These are phyloP conservation scores for Podila verticillata DNA, from an alignment of 192 early-diverging fungal genomes.

Conservation along the genomic window DNA sequence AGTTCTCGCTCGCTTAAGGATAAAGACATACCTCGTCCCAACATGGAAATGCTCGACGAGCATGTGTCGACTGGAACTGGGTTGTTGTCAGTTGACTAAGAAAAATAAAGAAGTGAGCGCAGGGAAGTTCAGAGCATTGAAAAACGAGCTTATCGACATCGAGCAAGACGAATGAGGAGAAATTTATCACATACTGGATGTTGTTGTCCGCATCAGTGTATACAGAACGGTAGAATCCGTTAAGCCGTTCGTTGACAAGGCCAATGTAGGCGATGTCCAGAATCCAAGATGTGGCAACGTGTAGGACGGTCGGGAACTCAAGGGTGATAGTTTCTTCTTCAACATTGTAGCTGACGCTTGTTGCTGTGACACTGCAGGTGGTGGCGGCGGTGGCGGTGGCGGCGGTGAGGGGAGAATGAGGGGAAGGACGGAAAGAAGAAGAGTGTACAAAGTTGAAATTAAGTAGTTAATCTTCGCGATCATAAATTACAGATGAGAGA, in stretches of 20 bases:
- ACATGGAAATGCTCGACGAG: conserved; percentile 91
- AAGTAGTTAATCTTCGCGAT: not conserved
- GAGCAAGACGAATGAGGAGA: not conserved
- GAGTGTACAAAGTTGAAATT: not conserved
- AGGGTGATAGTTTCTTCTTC: conserved; percentile 53
- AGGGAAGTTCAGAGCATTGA: not conserved
- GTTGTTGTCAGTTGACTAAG: conserved; percentile 86
- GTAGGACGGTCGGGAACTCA: conserved; percentile 61
- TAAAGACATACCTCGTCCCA: conserved; percentile 80
- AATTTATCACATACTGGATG: conserved; percentile 49
- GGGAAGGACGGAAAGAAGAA: no score
- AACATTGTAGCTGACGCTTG: conserved; percentile 50
- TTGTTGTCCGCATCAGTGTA: conserved; percentile 73
- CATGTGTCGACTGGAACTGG: conserved; percentile 95
- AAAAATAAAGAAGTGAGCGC: not conserved
- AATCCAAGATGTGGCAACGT: conserved; percentile 56
- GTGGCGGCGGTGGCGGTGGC: not conserved
- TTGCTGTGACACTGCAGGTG: conserved; percentile 32
- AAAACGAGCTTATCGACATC: not conserved
- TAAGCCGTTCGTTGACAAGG: conserved; percentile 78
- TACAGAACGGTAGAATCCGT: conserved; percentile 85
- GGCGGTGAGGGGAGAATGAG: not conserved
- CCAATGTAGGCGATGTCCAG: conserved; percentile 63
- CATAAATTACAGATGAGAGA: not conserved
- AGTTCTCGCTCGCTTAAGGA: not conserved